Percentiles rank a stretch among this genome's conserved stretches.
These are phyloP conservation scores for Boletus patriciae DNA, from an alignment of 768 basidiomycete species.

Conservation along the genomic window DNA sequence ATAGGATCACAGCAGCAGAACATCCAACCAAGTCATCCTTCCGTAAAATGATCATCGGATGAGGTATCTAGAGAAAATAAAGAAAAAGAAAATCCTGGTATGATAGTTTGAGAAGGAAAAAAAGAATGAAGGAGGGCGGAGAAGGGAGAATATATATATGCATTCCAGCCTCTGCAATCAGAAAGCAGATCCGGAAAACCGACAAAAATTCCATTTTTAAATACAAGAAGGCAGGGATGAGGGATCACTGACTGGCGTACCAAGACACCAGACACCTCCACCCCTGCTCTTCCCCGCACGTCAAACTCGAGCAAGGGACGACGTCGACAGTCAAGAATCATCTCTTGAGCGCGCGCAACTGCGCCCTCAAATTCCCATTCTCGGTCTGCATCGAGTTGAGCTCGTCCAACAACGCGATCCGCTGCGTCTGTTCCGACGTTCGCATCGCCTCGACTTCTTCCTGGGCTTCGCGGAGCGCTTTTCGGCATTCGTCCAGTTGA, in stretches of 20 bases:
- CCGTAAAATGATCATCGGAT: neutral
- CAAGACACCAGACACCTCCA: neutral
- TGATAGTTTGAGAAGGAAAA: neutral
- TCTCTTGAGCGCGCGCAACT: conserved; percentile 59
- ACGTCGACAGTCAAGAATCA: neutral
- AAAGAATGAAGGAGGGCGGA: neutral
- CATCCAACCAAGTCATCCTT: conserved; percentile 1
- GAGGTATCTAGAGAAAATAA: conserved; percentile 10
- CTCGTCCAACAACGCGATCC: conserved; percentile 84
- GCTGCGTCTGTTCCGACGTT: conserved; percentile 74
- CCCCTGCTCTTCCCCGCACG: neutral
- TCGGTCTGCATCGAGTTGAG: conserved; percentile 81
- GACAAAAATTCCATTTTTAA: neutral
- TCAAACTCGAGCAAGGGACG: neutral
- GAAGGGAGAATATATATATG: neutral
- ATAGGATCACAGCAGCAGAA: conserved; percentile 1
- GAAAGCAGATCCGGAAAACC: neutral
- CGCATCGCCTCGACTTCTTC: conserved; percentile 70
- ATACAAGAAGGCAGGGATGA: neutral
- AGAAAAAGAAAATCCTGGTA: neutral
- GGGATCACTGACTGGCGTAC: neutral
- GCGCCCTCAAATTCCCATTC: conserved; percentile 67
- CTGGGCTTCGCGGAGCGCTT: conserved; percentile 60
- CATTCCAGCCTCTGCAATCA: neutral
- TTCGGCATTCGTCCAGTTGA: conserved; percentile 61